Evolutionary conservation across 2,329 filamentous ascomycete species (phyloP).

Genomic region (Alternaria alternata): DNA sequence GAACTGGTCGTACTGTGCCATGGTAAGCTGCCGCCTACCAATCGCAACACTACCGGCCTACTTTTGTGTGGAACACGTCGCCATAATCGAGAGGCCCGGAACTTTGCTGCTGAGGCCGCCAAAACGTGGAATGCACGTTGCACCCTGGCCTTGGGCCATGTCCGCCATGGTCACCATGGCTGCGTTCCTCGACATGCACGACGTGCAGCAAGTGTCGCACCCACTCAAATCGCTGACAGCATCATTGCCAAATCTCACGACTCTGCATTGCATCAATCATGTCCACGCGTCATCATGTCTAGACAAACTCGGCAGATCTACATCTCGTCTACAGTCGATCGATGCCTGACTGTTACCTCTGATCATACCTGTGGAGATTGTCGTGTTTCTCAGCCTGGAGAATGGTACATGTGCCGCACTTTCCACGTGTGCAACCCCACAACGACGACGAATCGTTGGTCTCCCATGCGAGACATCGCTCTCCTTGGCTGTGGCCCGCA

Average conservation of each 20-base stretch:
- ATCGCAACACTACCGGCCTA: conserved; percentile 27
- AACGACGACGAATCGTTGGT: conserved; percentile 29
- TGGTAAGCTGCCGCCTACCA: conserved; percentile 27
- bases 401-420: conserved; percentile 20
- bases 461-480: conserved; percentile 45
- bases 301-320: conserved; percentile 24
- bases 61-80: conserved; percentile 27
- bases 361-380: conserved; percentile 16
- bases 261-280: conserved; percentile 4
- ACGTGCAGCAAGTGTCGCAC: not conserved
- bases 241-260: conserved; percentile 7
- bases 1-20: conserved; percentile 24
- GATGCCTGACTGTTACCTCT: conserved; percentile 16
- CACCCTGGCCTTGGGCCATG: conserved; percentile 38
- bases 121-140: conserved; percentile 48
- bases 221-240: conserved; percentile 7
- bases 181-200: conserved; percentile 2
- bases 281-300: conserved; percentile 20
- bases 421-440: conserved; percentile 40
- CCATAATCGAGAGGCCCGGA: conserved; percentile 39
- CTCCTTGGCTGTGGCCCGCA: conserved; percentile 33
- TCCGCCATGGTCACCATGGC: conserved; percentile 23
- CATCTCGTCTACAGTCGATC: conserved; percentile 21
- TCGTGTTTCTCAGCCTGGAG: conserved; percentile 25
- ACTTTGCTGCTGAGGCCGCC: conserved; percentile 37